Conservation (phyloP, 495 filamentous ascomycete genomes). For the Penicillium malachiteum region DNA sequence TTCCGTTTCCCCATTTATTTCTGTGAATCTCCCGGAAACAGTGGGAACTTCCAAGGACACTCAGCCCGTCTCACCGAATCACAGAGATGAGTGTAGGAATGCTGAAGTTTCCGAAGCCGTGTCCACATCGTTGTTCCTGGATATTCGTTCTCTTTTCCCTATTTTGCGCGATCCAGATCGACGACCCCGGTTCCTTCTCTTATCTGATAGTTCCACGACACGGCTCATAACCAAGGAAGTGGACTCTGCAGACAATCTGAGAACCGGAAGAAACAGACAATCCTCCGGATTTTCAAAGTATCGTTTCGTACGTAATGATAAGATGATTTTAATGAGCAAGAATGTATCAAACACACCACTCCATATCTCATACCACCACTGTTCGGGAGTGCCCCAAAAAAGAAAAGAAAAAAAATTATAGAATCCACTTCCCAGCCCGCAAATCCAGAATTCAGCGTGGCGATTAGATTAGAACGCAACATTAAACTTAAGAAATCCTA, state of each 20-base stretch:
- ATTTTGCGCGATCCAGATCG: slow-evolving; percentile 15
- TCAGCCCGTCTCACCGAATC: not conserved
- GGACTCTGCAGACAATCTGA: slow-evolving; percentile 1
- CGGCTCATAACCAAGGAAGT: slow-evolving; percentile 21
- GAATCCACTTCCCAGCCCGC: not conserved
- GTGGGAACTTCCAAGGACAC: slow-evolving; percentile 2
- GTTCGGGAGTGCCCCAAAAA: not conserved
- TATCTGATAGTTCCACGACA: slow-evolving; percentile 19
- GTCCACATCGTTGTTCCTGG: not conserved
- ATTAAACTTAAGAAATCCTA: not conserved
- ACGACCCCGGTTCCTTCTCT: slow-evolving; percentile 13
- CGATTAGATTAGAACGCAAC: not conserved
- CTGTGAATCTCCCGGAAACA: slow-evolving; percentile 14
- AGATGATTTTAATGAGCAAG: not conserved
- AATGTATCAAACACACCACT: not conserved
- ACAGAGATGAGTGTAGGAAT: not conserved
- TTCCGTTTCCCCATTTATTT: slow-evolving; percentile 6
- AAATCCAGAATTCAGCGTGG: not conserved
- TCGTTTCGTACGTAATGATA: slow-evolving; percentile 13
- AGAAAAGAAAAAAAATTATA: not conserved
- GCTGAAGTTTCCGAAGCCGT: not conserved
- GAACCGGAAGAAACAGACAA: not conserved
- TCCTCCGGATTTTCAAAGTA: not conserved
- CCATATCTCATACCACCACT: too few species aligned
- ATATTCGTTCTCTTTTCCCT: not conserved